Conservation (phyloP, 441 rosid species). For the Jatropha podagrica region DNA sequence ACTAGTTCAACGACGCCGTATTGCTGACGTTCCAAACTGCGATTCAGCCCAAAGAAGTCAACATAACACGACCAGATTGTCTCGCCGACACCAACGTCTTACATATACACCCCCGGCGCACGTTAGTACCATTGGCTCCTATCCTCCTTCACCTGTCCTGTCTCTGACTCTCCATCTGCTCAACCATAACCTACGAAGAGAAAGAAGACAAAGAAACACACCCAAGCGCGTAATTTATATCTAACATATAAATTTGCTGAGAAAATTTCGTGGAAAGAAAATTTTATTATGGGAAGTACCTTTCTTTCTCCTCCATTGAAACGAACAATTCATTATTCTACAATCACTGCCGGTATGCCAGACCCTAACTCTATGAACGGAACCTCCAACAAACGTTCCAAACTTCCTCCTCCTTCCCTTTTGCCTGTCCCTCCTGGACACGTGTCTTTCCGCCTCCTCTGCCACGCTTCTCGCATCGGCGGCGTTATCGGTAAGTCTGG, state of each 20-base stretch:
- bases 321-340: conserved; percentile 25
- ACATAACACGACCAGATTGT: too few relatives aligned
- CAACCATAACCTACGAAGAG: not conserved
- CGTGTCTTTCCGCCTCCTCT: conserved; percentile 66
- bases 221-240: not conserved
- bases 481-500: conserved; percentile 92
- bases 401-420: conserved; percentile 16
- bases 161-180: not conserved
- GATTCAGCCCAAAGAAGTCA: too few relatives aligned
- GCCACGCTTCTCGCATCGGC: conserved; percentile 68
- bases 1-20: too few relatives aligned
- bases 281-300: conserved; percentile 40
- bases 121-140: conserved; percentile 3
- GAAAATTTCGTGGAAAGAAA: too few relatives aligned
- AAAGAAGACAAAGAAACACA: not conserved
- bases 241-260: too few relatives aligned
- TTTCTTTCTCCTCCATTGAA: conserved; percentile 39
- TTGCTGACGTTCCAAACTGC: too few relatives aligned
- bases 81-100: too few relatives aligned
- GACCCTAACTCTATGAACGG: conserved; percentile 44
- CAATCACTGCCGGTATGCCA: conserved; percentile 26
- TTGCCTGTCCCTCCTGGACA: conserved; percentile 21
- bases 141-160: not conserved
- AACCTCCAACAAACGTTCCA: conserved; percentile 32
- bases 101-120: conserved; percentile 13